Evolutionary conservation across 2,329 filamentous ascomycete species (phyloP), one percentile per base, ranked within the genome.

Genomic region (Trichoderma polysporum): DNA sequence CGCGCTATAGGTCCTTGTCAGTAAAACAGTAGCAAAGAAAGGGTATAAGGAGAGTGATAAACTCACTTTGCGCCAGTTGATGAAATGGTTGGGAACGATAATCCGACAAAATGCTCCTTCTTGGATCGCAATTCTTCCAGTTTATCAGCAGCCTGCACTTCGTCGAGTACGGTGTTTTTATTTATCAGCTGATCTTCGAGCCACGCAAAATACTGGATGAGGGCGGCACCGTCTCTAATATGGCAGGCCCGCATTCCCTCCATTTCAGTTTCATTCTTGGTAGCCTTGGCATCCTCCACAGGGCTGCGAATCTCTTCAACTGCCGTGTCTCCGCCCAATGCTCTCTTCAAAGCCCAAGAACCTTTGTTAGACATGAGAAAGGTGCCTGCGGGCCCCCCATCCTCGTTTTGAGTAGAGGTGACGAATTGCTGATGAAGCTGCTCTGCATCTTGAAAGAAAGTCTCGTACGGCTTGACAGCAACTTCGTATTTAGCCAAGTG

Each of bases 191-290:
- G 90, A 73, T 97, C 87, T 78, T 99, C 95, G 3, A 99, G 85
- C 95, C 95, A 99, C 13, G 95, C 93, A 77, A 99, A 97, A 77
- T 93, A 99, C 76, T 97, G 89, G 66, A 88, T 94, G 69, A 98
- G 79, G 2, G 95, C 94, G 54, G 93, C 93, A 54, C 95, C 95
- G 74, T 99, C 95, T 70, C 95, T 89, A 71, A 98, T 88, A 76
- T 99, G 95, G 76, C 95, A 98, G 66, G 91, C 87, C 69, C 93
- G 88, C 95, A 99, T 98, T 68, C 95, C 95, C 73, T 92, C 88
- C 52, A 97, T 82, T 77, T 99, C 95, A 0, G 87, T 89, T 66
- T 92, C 88, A 73, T 97, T 99, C 81, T 99, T 99, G 76, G 98
- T 84, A 8, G 95, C 93, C 81, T 99, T 99, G 39, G 93, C 88